Conservation (phyloP, 2,329 filamentous ascomycete genomes). For the Talaromyces marneffei region DNA sequence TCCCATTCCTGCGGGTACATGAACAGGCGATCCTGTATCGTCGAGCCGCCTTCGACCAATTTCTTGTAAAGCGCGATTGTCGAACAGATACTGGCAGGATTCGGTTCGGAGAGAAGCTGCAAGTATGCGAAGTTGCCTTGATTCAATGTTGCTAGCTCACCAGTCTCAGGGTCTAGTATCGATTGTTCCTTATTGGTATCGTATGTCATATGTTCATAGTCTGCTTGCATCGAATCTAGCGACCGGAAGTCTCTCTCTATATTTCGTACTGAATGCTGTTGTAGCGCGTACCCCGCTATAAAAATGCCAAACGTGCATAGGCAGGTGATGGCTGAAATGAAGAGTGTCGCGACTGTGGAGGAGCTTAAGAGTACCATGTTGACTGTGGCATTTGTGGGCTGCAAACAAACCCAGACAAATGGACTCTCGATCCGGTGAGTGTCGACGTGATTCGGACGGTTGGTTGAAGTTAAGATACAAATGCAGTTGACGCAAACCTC, state of each 20-base stretch:
- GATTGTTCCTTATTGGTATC: conserved; percentile 8
- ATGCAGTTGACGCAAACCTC: too few species aligned
- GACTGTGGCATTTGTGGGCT: conserved; percentile 15
- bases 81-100: conserved; percentile 42
- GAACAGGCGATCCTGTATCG: conserved; percentile 38
- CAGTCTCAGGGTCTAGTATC: conserved; percentile 10
- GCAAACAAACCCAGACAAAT: neutral
- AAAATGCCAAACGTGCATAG: conserved; percentile 78
- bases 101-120: conserved; percentile 39
- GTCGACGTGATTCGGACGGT: neutral
- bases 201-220: conserved; percentile 2
- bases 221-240: conserved; percentile 34
- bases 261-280: conserved; percentile 75
- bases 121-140: conserved; percentile 34
- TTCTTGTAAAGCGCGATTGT: conserved; percentile 41
- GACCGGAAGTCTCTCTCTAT: conserved; percentile 65
- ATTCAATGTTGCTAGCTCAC: conserved; percentile 9
- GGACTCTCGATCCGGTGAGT: neutral
- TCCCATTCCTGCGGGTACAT: conserved; percentile 46
- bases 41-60: conserved; percentile 30
- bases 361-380: conserved; percentile 43
- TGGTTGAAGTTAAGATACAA: neutral
- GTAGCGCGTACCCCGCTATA: conserved; percentile 77
- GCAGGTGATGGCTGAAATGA: conserved; percentile 52
- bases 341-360: conserved; percentile 39